These are phyloP conservation scores for Scheffersomyces quercinus DNA, from an alignment of 1,139 yeast species.

Conservation along the genomic window DNA sequence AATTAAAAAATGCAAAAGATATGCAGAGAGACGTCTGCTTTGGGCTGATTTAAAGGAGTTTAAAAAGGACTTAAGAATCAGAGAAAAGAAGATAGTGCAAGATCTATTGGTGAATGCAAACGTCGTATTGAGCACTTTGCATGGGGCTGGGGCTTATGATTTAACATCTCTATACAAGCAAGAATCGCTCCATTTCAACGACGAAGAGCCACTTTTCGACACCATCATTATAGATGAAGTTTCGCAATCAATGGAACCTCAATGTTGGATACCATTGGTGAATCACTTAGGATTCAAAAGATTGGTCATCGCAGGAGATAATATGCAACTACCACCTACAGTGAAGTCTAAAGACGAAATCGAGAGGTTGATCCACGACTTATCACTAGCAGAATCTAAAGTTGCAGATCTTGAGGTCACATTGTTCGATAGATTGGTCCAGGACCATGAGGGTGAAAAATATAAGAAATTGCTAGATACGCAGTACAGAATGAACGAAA, in stretches of 20 bases:
- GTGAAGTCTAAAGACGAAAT: constrained; percentile 45
- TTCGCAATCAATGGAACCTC: constrained; percentile 91
- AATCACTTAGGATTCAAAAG: constrained; percentile 59
- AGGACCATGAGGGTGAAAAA: constrained; percentile 50
- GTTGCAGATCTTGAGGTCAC: constrained; percentile 57
- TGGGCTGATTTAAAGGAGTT: constrained; percentile 71
- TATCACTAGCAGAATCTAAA: constrained; percentile 4
- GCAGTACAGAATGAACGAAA: constrained; percentile 85
- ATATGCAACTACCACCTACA: constrained; percentile 84
- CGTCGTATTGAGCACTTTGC: constrained; percentile 80
- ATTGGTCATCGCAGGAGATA: constrained; percentile 81
- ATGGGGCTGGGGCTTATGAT: constrained; percentile 81
- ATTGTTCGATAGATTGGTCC: constrained; percentile 75
- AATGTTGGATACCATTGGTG: constrained; percentile 94
- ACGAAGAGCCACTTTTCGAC: constrained; percentile 55
- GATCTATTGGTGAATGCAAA: constrained; percentile 61
- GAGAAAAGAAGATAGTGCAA: constrained; percentile 66
- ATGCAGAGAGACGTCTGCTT: constrained; percentile 62
- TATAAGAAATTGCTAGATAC: constrained; percentile 57
- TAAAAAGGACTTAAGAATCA: constrained; percentile 62
- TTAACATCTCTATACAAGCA: constrained; percentile 49
- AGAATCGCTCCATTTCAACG: constrained; percentile 17
- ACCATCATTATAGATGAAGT: constrained; percentile 93
- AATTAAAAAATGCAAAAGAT: constrained; percentile 65
- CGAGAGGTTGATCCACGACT: constrained; percentile 26